Evolutionary conservation across 495 filamentous ascomycete genomes (phyloP).

Genomic region (Baudoinia panamericana): DNA sequence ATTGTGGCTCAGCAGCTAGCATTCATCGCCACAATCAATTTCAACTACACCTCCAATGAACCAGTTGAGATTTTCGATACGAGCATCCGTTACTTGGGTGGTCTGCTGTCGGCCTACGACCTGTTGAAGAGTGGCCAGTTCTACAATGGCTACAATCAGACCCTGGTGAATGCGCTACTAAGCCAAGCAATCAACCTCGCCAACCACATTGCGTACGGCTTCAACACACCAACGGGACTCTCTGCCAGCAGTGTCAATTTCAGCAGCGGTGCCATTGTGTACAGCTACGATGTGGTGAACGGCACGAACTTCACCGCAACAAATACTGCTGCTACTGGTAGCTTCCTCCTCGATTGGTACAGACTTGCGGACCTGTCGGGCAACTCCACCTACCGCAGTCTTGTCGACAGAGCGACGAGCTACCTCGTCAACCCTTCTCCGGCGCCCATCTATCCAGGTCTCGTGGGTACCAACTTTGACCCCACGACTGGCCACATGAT

Average conservation of each 20-base stretch:
- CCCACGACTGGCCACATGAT: constrained; percentile 13
- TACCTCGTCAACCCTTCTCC: constrained; percentile 20
- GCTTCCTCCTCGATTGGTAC: constrained; percentile 16
- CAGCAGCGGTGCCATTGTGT: constrained; percentile 9
- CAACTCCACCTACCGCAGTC: constrained; percentile 14
- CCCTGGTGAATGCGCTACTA: constrained; percentile 16
- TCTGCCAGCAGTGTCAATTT: constrained; percentile 15
- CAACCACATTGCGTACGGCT: constrained; percentile 17
- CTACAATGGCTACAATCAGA: constrained; percentile 11
- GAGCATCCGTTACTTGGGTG: constrained; percentile 15
- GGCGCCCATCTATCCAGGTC: constrained; percentile 11
- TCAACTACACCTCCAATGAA: constrained; percentile 14
- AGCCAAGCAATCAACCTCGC: constrained; percentile 13
- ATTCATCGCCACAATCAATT: constrained; percentile 17
- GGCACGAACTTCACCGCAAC: constrained; percentile 12
- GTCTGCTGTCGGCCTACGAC: constrained; percentile 17
- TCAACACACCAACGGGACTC: constrained; percentile 15
- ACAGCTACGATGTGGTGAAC: constrained; percentile 7
- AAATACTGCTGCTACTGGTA: constrained; percentile 15
- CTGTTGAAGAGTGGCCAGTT: constrained; percentile 17
- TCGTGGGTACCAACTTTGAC: constrained; percentile 17
- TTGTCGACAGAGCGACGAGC: constrained; percentile 13
- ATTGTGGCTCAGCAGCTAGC: constrained; percentile 13
- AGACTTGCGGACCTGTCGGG: constrained; percentile 14
- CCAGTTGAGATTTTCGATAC: constrained; percentile 18